A percentile compares a stretch with the other conserved stretches of the same genome.
These are phyloP conservation scores for Phoenix roebelenii DNA, from an alignment of 176 grass and related monocot species.

Conservation along the genomic window DNA sequence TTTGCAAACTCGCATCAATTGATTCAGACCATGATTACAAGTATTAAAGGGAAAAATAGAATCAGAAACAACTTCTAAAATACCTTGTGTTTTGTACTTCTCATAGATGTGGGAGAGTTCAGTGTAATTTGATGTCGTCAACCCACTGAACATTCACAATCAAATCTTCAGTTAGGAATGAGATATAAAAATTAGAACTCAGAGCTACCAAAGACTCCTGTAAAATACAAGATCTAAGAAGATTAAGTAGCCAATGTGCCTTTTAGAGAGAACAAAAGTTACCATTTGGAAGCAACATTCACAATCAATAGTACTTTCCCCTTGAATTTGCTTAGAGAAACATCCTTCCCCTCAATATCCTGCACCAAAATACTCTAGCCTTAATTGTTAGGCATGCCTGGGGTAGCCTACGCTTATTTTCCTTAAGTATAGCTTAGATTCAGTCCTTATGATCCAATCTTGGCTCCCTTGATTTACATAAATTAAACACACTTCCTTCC, in stretches of 20 bases:
- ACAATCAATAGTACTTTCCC: conserved; percentile 67
- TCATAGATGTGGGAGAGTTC: conserved; percentile 94
- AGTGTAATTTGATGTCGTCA: conserved; percentile 92
- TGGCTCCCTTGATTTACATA: too few relatives aligned
- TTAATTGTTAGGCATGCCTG: too few relatives aligned
- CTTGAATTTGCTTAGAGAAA: conserved; percentile 91
- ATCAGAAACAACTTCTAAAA: background rate
- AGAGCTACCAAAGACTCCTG: too few relatives aligned
- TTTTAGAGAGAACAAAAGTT: conserved; percentile 22
- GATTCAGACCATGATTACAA: background rate
- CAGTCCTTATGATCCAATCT: too few relatives aligned
- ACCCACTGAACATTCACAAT: conserved; percentile 40
- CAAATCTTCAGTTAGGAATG: conserved; percentile 15
- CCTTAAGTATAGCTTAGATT: too few relatives aligned
- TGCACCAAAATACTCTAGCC: conserved; percentile 11
- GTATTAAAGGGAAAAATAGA: conserved; percentile 1
- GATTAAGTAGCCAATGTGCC: too few relatives aligned
- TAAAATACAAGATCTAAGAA: too few relatives aligned
- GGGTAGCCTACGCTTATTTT: too few relatives aligned
- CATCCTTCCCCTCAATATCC: conserved; percentile 89
- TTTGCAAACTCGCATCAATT: too few relatives aligned
- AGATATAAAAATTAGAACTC: background rate
- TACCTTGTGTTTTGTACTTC: conserved; percentile 99
- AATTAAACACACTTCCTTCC: too few relatives aligned
- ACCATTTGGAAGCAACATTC: conserved; percentile 97